These are phyloP conservation scores for Eutrema salsugineum DNA, from an alignment of 441 rosid species.

Conservation along the genomic window DNA sequence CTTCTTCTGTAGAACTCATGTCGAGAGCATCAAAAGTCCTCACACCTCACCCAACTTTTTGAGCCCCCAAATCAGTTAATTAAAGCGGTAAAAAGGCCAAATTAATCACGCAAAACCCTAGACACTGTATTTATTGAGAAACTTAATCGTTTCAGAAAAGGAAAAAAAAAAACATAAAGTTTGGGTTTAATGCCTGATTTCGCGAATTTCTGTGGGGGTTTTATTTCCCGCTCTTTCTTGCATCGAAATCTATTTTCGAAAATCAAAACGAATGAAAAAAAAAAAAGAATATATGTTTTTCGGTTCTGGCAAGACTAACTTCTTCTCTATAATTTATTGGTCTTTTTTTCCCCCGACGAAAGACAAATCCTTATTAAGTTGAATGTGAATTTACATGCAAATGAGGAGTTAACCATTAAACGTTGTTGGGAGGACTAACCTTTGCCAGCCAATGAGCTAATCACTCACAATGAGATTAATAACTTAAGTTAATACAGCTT, in stretches of 20 bases:
- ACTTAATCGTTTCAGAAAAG: neutral
- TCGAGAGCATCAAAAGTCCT: neutral
- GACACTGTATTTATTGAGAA: neutral
- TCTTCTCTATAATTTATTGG: neutral
- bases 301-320: neutral
- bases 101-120: neutral
- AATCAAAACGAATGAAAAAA: neutral
- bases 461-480: too few relatives aligned
- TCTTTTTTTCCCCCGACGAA: too few relatives aligned
- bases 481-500: too few relatives aligned
- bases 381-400: too few relatives aligned
- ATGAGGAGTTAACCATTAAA: too few relatives aligned
- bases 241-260: neutral
- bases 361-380: too few relatives aligned
- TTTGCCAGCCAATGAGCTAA: too few relatives aligned
- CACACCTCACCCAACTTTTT: neutral
- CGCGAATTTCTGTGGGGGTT: neutral
- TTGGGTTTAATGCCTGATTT: neutral
- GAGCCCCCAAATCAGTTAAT: neutral
- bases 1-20: neutral
- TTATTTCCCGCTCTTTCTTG: conserved; percentile 6
- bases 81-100: neutral
- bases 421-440: too few relatives aligned
- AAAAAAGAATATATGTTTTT: too few relatives aligned
- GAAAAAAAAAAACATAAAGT: neutral